Evolutionary conservation across 1,139 yeast species (phyloP), one percentile per base, ranked within the genome.

Genomic region (Candida smagusa): DNA sequence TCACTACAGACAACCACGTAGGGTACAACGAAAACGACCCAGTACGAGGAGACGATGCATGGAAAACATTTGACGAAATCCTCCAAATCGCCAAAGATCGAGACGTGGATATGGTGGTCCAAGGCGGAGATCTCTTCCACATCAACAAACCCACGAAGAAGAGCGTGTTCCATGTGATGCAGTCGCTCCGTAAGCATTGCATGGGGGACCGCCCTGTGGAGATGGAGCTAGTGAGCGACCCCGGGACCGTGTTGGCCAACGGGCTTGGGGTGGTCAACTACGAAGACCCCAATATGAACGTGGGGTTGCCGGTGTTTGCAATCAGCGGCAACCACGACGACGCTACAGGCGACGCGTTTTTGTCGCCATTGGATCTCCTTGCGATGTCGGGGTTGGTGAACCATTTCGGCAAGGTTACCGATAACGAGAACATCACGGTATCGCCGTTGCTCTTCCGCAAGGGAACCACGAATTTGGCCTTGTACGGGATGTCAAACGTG

Each of bases 321-420:
- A 92, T 94, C 7, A 81, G 92, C 40, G 99, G 99, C 3, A 92
- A 92, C 53, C 99, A 92, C 58, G 99, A 92, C 59, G 98, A 92
- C 61, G 89, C 96, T 1, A 86, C 96, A 0, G 98, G 98, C 0
- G 86, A 81, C 36, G 85, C 84, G 2, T 64, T 88, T 42, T 65
- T 92, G n/a, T 82, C 90, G 46, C 96, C 98, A 0, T 69, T 92
- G 68, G 98, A 92, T 58, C 65, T 94, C 3, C 63, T 94, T 12
- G 79, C 88, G 23, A 88, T 84, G 2, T 67, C 89, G 0, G 98
- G 98, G 0, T 64, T 90, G 35, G 65, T 92, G 22, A 92, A 94
- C 58, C 94, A 90, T 63, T 90, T 89, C 60, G 98, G 98, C 1
- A 77, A 86, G 49, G 85, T 88, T 3, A 65, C 74, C 12, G 84